These are phyloP conservation scores for Penicillium bialowiezense DNA, from an alignment of 495 filamentous ascomycete species.

Conservation along the genomic window DNA sequence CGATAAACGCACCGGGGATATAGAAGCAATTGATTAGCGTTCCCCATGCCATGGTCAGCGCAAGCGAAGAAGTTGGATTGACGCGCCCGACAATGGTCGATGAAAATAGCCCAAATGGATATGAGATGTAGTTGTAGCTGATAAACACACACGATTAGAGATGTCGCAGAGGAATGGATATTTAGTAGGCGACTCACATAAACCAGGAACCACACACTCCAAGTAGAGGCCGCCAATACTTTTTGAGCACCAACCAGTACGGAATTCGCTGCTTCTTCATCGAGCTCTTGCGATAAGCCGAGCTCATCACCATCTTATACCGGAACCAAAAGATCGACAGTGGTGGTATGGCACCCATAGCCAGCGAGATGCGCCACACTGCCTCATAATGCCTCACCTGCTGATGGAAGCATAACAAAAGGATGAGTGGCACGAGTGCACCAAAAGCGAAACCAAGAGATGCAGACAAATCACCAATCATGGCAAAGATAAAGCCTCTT, in stretches of 20 bases:
- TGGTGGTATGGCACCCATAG: constrained; percentile 29
- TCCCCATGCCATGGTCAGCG: constrained; percentile 72
- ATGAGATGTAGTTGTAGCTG: constrained; percentile 40
- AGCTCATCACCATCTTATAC: constrained; percentile 48
- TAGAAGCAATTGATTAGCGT: constrained; percentile 77
- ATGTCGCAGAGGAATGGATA: background rate
- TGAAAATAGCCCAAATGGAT: constrained; percentile 37
- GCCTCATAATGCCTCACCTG: constrained; percentile 21
- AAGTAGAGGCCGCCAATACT: constrained; percentile 37
- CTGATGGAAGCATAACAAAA: constrained; percentile 29
- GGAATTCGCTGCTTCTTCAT: constrained; percentile 36
- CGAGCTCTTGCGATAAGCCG: constrained; percentile 67
- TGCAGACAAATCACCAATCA: constrained; percentile 33
- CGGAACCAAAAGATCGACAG: constrained; percentile 41
- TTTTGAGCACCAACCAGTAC: constrained; percentile 29
- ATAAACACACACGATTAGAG: background rate
- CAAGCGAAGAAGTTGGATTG: constrained; percentile 31
- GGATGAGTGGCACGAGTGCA: constrained; percentile 26
- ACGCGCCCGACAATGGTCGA: constrained; percentile 41
- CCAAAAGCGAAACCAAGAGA: constrained; percentile 32
- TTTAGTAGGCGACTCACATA: constrained; percentile 13
- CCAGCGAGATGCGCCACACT: constrained; percentile 33
- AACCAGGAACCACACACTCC: constrained; percentile 38
- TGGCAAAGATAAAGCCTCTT: constrained; percentile 35
- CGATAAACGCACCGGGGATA: constrained; percentile 71